Conservation (phyloP, 768 basidiomycete genomes). For the Dacryopinax spathularia region DNA sequence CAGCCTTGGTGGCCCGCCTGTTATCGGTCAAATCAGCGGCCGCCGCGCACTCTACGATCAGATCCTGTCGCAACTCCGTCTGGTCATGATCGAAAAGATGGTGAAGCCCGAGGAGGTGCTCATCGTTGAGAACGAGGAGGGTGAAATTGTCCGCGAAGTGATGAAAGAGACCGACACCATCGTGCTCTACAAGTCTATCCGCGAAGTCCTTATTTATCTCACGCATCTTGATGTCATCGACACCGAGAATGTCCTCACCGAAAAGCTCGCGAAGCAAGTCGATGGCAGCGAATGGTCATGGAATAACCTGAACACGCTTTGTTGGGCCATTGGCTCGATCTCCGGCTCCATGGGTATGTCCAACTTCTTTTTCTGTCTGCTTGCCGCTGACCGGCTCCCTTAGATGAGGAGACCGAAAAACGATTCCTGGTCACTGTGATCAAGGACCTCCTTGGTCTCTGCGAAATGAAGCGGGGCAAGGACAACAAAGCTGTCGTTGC, state of each 20-base stretch:
- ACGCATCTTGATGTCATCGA: constrained; percentile 93
- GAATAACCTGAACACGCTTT: constrained; percentile 96
- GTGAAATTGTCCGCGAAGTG: constrained; percentile 97
- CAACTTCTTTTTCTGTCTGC: not conserved
- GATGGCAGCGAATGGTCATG: constrained; percentile 98
- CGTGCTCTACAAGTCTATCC: constrained; percentile 97
- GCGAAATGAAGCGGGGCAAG: constrained; percentile 97
- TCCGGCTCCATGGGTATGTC: constrained; percentile 95
- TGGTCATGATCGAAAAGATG: constrained; percentile 98
- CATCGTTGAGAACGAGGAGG: constrained; percentile 98
- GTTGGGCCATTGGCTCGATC: constrained; percentile 99
- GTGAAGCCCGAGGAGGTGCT: constrained; percentile 99
- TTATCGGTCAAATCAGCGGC: constrained; percentile 20
- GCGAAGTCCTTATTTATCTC: constrained; percentile 91
- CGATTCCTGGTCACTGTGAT: constrained; percentile 98
- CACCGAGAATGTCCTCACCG: constrained; percentile 93
- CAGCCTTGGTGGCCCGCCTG: constrained; percentile 51
- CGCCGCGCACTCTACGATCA: constrained; percentile 93
- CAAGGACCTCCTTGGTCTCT: constrained; percentile 92
- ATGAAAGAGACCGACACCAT: constrained; percentile 97
- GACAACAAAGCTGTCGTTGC: constrained; percentile 99
- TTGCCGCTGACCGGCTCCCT: not conserved
- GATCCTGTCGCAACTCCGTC: constrained; percentile 79
- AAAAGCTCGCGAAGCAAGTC: constrained; percentile 93
- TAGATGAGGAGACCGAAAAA: constrained; percentile 98